These are phyloP conservation scores for Pleurotus citrinopileatus DNA, from an alignment of 768 basidiomycete species.

Conservation along the genomic window DNA sequence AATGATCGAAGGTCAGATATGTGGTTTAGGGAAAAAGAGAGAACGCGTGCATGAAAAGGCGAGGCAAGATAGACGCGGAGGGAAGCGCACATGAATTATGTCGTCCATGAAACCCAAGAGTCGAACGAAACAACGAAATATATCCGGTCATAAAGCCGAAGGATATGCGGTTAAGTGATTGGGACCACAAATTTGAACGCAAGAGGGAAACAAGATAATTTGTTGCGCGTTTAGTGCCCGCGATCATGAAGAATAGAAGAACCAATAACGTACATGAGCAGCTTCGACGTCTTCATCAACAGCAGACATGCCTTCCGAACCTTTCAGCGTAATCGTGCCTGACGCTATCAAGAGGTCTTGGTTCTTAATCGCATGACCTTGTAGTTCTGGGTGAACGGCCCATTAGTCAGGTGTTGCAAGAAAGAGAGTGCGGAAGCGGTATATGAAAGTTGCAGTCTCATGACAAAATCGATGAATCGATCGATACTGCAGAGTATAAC, in stretches of 20 bases:
- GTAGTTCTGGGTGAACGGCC: constrained; percentile 60
- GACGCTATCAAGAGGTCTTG: constrained; percentile 92
- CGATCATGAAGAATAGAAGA: constrained; percentile 13
- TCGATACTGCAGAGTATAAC: background rate
- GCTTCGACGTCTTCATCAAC: constrained; percentile 90
- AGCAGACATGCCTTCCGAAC: constrained; percentile 78
- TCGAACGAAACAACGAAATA: no score
- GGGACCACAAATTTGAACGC: no score
- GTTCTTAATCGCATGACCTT: constrained; percentile 97
- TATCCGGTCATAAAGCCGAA: constrained; percentile 6
- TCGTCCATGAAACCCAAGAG: no score
- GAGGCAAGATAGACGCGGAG: background rate
- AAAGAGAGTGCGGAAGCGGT: constrained; percentile 6
- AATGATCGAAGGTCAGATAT: background rate
- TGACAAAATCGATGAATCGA: constrained; percentile 16
- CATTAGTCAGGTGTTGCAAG: constrained; percentile 4
- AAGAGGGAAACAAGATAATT: constrained; percentile 9
- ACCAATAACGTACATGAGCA: constrained; percentile 51
- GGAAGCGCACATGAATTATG: constrained; percentile 5
- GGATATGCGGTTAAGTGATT: background rate
- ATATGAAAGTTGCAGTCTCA: constrained; percentile 14
- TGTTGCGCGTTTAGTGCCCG: constrained; percentile 14
- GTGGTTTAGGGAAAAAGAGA: background rate
- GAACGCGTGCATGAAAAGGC: background rate
- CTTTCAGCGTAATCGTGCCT: constrained; percentile 78